A percentile compares a stretch with the other conserved stretches of the same genome.
phyloP scores from a whole-genome alignment of 2,329 filamentous ascomycete species.

The Cercospora sojina region DNA sequence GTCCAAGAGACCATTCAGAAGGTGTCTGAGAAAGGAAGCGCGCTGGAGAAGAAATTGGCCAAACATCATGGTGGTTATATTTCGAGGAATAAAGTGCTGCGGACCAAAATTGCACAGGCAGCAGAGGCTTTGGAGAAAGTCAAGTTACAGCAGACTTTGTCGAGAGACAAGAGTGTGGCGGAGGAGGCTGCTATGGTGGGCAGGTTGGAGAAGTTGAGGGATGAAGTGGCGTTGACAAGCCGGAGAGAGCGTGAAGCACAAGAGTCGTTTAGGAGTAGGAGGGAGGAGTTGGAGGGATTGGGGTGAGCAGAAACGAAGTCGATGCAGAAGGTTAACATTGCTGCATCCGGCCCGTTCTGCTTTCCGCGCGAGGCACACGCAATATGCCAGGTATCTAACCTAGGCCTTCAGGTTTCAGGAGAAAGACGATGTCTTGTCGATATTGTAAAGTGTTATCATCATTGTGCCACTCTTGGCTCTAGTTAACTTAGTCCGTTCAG shows the following conservation, averaged over 20 bases:
- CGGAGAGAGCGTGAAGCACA: conserved; percentile 86
- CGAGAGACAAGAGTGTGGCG: conserved; percentile 50
- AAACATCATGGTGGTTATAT: conserved; percentile 88
- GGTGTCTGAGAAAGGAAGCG: conserved; percentile 76
- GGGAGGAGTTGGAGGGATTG: conserved; percentile 64
- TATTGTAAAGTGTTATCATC: background rate
- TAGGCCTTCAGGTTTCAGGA: background rate
- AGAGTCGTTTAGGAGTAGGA: conserved; percentile 73
- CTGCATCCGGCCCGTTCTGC: background rate
- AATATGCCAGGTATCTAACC: background rate
- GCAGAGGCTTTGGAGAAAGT: conserved; percentile 69
- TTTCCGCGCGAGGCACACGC: background rate
- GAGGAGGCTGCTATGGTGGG: conserved; percentile 74
- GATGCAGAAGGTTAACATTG: background rate
- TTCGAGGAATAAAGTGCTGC: conserved; percentile 75
- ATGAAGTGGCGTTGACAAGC: conserved; percentile 80
- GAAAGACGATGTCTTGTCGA: background rate
- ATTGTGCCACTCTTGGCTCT: background rate
- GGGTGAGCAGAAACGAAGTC: background rate
- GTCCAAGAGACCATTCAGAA: conserved; percentile 71
- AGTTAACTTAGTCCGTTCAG: background rate
- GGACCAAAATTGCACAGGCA: conserved; percentile 75
- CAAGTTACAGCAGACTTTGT: conserved; percentile 57
- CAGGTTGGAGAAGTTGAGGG: conserved; percentile 70
- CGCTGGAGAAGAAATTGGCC: conserved; percentile 88